phyloP scores from a whole-genome alignment of 1,139 yeast species.

The Torulaspora pretoriensis region DNA sequence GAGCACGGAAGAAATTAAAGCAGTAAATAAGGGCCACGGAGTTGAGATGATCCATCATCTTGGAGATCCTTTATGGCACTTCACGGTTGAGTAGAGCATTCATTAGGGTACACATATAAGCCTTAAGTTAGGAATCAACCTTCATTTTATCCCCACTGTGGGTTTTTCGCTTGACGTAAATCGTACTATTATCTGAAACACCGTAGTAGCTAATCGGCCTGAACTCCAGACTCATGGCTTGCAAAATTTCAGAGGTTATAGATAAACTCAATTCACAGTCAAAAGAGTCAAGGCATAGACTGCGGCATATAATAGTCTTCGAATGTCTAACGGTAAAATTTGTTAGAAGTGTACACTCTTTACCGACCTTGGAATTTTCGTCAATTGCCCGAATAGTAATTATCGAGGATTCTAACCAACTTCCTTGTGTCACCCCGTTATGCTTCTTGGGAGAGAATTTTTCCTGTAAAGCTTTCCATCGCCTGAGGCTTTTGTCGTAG shows the following conservation, averaged over 20 bases:
- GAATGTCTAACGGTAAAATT: conserved; percentile 23
- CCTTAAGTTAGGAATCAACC: background rate
- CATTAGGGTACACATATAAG: background rate
- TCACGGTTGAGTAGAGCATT: conserved; percentile 39
- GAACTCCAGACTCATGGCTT: conserved; percentile 23
- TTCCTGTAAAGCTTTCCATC: conserved; percentile 20
- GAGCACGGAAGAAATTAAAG: conserved; percentile 87
- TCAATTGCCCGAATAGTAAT: conserved; percentile 18
- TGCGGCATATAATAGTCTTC: conserved; percentile 22
- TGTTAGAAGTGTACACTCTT: conserved; percentile 14
- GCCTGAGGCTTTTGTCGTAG: conserved; percentile 27
- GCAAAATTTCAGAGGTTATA: conserved; percentile 10
- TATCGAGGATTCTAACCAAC: conserved; percentile 15
- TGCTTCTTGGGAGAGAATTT: conserved; percentile 18
- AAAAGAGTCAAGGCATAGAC: conserved; percentile 8
- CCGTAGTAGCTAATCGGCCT: conserved; percentile 19
- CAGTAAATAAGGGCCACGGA: conserved; percentile 83
- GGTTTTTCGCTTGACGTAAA: conserved; percentile 10
- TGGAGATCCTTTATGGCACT: conserved; percentile 87
- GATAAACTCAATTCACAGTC: conserved; percentile 15
- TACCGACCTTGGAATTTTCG: conserved; percentile 2
- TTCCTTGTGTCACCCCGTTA: background rate
- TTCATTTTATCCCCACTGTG: background rate
- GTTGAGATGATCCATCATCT: conserved; percentile 78
- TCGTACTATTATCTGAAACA: conserved; percentile 14